These are phyloP conservation scores for Cruciata laevipes DNA, from an alignment of 257 asterid genomes.

Conservation along the genomic window DNA sequence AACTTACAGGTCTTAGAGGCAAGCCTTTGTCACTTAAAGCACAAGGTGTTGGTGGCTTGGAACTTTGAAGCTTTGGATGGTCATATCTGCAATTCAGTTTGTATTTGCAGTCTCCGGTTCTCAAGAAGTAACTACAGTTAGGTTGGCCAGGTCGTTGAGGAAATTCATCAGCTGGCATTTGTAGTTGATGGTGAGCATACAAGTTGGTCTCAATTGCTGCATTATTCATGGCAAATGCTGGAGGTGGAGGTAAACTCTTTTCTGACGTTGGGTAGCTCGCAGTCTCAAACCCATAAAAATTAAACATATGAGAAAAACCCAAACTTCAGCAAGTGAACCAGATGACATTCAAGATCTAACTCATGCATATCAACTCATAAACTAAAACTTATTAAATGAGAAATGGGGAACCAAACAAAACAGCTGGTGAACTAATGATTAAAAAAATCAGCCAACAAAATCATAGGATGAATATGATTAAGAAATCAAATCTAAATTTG, in stretches of 20 bases:
- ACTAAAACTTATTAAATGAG: background rate
- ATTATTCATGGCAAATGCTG: constrained; percentile 67
- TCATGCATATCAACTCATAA: background rate
- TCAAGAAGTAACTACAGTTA: constrained; percentile 76
- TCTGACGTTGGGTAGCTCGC: constrained; percentile 52
- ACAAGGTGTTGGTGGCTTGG: constrained; percentile 34
- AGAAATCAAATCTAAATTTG: too few species aligned
- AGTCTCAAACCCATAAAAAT: constrained; percentile 40
- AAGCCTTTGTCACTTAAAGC: constrained; percentile 79
- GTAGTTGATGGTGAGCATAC: constrained; percentile 39
- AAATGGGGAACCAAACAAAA: background rate
- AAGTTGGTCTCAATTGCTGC: too few species aligned
- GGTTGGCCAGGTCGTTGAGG: constrained; percentile 94
- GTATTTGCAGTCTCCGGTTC: constrained; percentile 89
- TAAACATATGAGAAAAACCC: background rate
- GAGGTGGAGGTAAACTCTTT: constrained; percentile 86
- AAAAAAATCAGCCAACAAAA: background rate
- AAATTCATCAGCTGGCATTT: constrained; percentile 45
- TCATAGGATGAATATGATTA: background rate
- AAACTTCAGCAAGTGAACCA: constrained; percentile 24
- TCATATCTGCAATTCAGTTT: constrained; percentile 76
- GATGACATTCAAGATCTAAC: background rate
- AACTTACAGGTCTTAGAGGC: constrained; percentile 95
- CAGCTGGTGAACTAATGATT: background rate
- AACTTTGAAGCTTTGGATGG: constrained; percentile 60